phyloP scores from a whole-genome alignment of 176 grass and related monocot genomes.

The Elymus sibiricus region DNA sequence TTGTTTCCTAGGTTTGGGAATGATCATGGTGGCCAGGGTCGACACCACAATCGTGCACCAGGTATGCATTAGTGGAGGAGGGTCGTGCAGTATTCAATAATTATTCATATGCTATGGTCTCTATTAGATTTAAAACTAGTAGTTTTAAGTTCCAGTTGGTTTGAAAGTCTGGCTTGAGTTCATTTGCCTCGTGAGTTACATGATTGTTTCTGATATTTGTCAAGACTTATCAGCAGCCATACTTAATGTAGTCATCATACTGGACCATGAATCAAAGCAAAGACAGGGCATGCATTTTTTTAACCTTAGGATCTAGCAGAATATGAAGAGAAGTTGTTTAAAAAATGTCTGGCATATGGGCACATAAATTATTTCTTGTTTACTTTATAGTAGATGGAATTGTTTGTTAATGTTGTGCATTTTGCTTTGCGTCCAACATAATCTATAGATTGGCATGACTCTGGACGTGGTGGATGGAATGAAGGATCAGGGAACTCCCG shows the following conservation, averaged over 20 bases:
- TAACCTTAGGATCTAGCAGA: neutral
- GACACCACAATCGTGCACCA: conserved; percentile 50
- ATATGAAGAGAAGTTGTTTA: neutral
- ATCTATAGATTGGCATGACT: conserved; percentile 40
- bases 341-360: neutral
- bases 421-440: neutral
- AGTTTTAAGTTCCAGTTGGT: neutral
- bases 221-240: neutral
- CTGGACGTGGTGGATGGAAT: conserved; percentile 43
- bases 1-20: conserved; percentile 42
- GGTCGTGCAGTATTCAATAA: neutral
- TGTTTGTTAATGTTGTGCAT: neutral
- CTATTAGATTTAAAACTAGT: neutral
- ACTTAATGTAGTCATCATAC: neutral
- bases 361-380: neutral
- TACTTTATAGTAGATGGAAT: neutral
- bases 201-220: conserved; percentile 22
- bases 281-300: neutral
- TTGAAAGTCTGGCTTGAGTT: neutral
- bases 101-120: neutral
- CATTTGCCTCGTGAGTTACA: conserved; percentile 23
- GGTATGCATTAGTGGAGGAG: conserved; percentile 30
- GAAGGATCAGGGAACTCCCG: conserved; percentile 22
- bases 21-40: conserved; percentile 62
- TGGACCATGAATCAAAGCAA: neutral